Evolutionary conservation across 306 rosid genomes (phyloP).

Genomic region (Fragaria nilgerrensis): DNA sequence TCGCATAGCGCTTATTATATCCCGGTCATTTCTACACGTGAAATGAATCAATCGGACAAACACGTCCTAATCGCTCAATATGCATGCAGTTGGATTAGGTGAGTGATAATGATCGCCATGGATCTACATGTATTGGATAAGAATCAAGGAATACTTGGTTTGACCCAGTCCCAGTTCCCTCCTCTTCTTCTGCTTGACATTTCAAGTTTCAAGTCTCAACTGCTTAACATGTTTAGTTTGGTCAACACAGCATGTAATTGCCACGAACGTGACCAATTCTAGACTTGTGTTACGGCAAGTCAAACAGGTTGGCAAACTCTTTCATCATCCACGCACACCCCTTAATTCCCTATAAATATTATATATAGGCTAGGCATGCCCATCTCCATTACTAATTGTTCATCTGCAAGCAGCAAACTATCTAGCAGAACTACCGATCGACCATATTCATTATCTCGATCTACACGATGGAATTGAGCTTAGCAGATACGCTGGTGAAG

Average conservation of each 20-base stretch:
- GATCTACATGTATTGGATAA: not conserved
- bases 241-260: not conserved
- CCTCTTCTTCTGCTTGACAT: not conserved
- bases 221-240: not conserved
- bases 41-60: not conserved
- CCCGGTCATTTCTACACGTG: not conserved
- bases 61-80: not conserved
- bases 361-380: not conserved
- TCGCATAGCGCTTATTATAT: not conserved
- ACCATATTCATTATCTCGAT: not conserved
- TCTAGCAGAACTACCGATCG: not conserved
- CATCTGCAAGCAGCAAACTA: not conserved
- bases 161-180: not conserved
- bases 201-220: not conserved
- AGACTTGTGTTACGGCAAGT: not conserved
- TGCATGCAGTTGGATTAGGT: not conserved
- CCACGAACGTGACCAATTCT: not conserved
- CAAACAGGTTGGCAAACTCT: not conserved
- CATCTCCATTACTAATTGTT: not conserved
- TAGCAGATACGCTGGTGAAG: slow-evolving; percentile 54
- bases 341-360: not conserved
- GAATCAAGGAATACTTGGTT: not conserved
- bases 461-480: slow-evolving; percentile 38
- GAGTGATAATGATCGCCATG: not conserved
- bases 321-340: not conserved